A percentile compares a stretch with the other conserved stretches of the same genome.
phyloP scores from a whole-genome alignment of 2,329 filamentous ascomycete genomes.

The Alternaria viburni region DNA sequence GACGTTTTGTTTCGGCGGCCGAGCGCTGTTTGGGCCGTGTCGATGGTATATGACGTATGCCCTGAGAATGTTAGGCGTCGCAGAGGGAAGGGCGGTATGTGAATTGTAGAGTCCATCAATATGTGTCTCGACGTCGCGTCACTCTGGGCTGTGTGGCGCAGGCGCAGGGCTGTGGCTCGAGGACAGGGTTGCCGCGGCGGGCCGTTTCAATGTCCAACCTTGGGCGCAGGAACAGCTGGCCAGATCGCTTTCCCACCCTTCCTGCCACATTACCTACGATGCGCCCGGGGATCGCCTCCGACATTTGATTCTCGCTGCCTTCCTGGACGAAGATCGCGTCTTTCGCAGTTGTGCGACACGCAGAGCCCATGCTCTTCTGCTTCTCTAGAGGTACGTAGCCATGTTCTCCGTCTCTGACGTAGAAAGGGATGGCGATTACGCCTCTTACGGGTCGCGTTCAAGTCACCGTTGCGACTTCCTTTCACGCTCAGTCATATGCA shows the following conservation, averaged over 20 bases:
- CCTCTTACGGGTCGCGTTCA: conserved; percentile 6
- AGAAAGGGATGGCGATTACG: conserved; percentile 33
- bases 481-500: background rate
- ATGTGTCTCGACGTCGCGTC: conserved; percentile 9
- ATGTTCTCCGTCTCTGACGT: conserved; percentile 8
- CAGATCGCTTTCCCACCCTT: conserved; percentile 19
- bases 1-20: conserved; percentile 14
- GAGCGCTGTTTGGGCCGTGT: background rate
- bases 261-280: conserved; percentile 23
- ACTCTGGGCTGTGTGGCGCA: conserved; percentile 10
- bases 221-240: conserved; percentile 37
- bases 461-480: conserved; percentile 2
- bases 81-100: background rate
- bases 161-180: conserved; percentile 2
- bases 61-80: background rate
- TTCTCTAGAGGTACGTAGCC: conserved; percentile 45
- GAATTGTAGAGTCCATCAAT: background rate
- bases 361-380: conserved; percentile 23
- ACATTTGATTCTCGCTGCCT: conserved; percentile 25
- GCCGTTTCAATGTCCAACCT: conserved; percentile 9
- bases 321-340: conserved; percentile 6
- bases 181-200: conserved; percentile 14
- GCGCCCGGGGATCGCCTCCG: conserved; percentile 28
- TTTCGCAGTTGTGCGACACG: conserved; percentile 10
- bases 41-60: background rate